Evolutionary conservation across 2,329 filamentous ascomycete species (phyloP), one percentile per base, ranked within the genome.

Genomic region (Conoideocrella luteorostrata): DNA sequence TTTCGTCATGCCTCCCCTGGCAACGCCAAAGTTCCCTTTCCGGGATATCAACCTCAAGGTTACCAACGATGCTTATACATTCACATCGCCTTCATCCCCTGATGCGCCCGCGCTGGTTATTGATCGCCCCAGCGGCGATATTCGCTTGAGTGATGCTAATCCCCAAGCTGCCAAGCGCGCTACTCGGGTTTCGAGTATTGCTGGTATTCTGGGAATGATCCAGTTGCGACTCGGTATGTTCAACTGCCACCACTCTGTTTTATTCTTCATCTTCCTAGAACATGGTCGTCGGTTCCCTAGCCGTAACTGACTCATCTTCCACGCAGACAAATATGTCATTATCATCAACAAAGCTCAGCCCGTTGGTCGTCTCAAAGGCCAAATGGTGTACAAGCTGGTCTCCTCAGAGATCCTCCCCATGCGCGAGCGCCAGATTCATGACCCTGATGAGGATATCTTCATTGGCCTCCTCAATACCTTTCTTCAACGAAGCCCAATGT

Each of bases 11-110:
- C 62, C 65, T 46, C 59, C 64, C 45, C 54, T 66, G 29, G 58
- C 59, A 29, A 54, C 56, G 43, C 52, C 61, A 40, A 60, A 63
- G 52, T 66, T 79, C 54, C 93, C 91, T 18, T 98, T 90, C 68
- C 81, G 91, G 62, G 93, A 98, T 72, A 94, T 97, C 72, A 98
- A 97, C 66, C 82, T 98, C 64, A 89, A 95, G 67, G 86, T 89
- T 52, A 89, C 91, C 41, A 76, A 87, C 56, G 88, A 91, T 57
- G 85, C 93, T 62, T 98, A 98, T 74, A 88, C 89, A 56, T 98
- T 98, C 67, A 90, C 88, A 30, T 98, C 93, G 22, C 93, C 93
- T 22, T 97, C 93, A 1, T 91, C 89, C 4, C 89, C 90, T 49
- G 82, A 90, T 66, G 85, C 90, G 22, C 88, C 88, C 12, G 88